phyloP scores from a whole-genome alignment of 495 filamentous ascomycete genomes.

The Letharia lupina region DNA sequence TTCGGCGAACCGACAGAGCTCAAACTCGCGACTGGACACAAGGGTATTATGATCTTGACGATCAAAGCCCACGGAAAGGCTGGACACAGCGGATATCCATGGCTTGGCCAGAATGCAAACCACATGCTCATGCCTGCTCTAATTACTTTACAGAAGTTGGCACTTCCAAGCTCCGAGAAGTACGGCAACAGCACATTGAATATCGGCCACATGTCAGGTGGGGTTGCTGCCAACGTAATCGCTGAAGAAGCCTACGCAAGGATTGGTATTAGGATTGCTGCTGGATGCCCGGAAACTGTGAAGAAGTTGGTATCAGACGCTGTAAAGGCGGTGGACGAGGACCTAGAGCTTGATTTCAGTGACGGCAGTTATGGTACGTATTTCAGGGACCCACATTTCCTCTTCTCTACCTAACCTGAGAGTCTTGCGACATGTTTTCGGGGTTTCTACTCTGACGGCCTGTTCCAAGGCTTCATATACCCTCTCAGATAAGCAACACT shows the following conservation, averaged over 20 bases:
- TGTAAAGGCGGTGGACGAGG: constrained; percentile 47
- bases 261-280: constrained; percentile 66
- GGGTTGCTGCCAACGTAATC: constrained; percentile 84
- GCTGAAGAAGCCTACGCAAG: constrained; percentile 59
- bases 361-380: constrained; percentile 46
- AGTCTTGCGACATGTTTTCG: neutral
- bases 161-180: constrained; percentile 60
- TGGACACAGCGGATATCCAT: constrained; percentile 83
- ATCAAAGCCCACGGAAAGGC: constrained; percentile 65
- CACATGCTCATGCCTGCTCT: constrained; percentile 64
- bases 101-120: constrained; percentile 72
- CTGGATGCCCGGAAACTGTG: constrained; percentile 52
- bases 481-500: neutral
- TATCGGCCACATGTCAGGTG: constrained; percentile 66
- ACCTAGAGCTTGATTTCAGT: constrained; percentile 51
- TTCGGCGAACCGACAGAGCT: constrained; percentile 88
- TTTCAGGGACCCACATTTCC: neutral
- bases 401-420: too few relatives aligned
- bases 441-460: neutral
- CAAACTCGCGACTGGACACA: constrained; percentile 81
- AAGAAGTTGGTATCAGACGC: constrained; percentile 48
- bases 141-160: constrained; percentile 49
- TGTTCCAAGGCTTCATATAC: neutral
- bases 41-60: constrained; percentile 61
- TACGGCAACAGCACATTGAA: constrained; percentile 86